Base-by-base conservation (phyloP, 225 moss, liverwort and hornwort genomes). In the Anthoceros angustus region DNA sequence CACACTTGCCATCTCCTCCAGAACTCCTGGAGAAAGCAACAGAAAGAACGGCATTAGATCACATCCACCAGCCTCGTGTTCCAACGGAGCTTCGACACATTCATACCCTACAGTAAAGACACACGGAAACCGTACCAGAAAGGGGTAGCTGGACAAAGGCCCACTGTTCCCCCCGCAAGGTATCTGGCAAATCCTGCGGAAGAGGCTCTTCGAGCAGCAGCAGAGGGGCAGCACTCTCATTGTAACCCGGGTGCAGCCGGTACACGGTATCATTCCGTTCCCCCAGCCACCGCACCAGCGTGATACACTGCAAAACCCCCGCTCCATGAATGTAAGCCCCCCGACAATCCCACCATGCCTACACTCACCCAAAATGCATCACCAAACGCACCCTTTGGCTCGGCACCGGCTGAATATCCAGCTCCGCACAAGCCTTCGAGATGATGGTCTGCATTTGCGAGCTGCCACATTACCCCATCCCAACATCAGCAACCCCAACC, bases 381-480 rank as follows among this genome's bases (percentile, higher is more conserved):
- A 71, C 14, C 32, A 66, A 24, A 73, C 74, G 20, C 77, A 95
- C 94, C 72, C 94, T 76, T 75, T 86, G 90, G 73, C 90, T 90
- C 15, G 94, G 90, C 66, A 95, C 88, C 41, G 90, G 84, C 76
- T 88, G 90, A 72, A 95, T 95, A 43, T 95, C 94, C 16, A 95
- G 86, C 74, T 95, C 94, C 69, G 80, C 77, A 73, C 94, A 90
- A 25, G 94, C 94, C 77, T 95, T 95, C 10, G 85, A 75, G 26
- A 95, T 95, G 48, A 95, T 88, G 11, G 87, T 90, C 72, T 95
- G 94, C 94, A 95, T 95, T 78, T 95, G 94, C 61, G 94, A 95
- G 65, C 94, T 95, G 86, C 71, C 64, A 68, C n/a, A 23, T 16
- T 14, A 0, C 14, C 23, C 15, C 60, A 43, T 42, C 48, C 61